Conservation (phyloP, 345 rosid genomes). For the Chamaenerion angustifolium region DNA sequence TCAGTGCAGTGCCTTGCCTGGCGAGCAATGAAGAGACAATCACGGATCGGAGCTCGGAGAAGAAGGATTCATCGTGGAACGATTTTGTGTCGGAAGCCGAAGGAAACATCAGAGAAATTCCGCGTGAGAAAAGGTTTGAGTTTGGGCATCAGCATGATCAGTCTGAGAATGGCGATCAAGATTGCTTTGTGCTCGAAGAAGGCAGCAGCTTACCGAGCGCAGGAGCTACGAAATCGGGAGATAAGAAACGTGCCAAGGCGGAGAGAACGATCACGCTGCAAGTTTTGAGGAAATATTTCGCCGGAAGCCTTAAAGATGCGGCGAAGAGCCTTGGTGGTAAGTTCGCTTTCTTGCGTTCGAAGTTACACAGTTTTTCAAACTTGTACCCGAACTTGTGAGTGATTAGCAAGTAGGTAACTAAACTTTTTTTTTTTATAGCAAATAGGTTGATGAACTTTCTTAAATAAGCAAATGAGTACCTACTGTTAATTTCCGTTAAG, state of each 20-base stretch:
- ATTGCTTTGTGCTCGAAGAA: conserved; percentile 27
- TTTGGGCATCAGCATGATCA: conserved; percentile 17
- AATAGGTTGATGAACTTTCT: too few species aligned
- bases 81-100: too few species aligned
- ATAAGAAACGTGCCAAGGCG: conserved; percentile 47
- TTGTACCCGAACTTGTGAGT: too few species aligned
- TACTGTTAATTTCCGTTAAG: too few species aligned
- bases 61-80: conserved; percentile 3
- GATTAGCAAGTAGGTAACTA: too few species aligned
- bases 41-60: neutral
- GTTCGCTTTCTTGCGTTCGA: conserved; percentile 5
- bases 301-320: conserved; percentile 93
- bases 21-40: neutral
- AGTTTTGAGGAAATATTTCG: conserved; percentile 58
- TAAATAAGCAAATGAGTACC: too few species aligned
- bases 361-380: too few species aligned
- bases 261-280: conserved; percentile 64
- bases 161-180: conserved; percentile 21
- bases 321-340: conserved; percentile 86
- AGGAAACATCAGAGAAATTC: conserved; percentile 6
- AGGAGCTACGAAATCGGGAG: conserved; percentile 21
- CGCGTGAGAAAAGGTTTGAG: conserved; percentile 15
- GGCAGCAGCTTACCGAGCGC: conserved; percentile 29
- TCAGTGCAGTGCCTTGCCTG: conserved; percentile 32
- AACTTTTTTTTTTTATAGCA: too few species aligned